Conservation (phyloP, 129 eudicot species). For the Solidago caesia region DNA sequence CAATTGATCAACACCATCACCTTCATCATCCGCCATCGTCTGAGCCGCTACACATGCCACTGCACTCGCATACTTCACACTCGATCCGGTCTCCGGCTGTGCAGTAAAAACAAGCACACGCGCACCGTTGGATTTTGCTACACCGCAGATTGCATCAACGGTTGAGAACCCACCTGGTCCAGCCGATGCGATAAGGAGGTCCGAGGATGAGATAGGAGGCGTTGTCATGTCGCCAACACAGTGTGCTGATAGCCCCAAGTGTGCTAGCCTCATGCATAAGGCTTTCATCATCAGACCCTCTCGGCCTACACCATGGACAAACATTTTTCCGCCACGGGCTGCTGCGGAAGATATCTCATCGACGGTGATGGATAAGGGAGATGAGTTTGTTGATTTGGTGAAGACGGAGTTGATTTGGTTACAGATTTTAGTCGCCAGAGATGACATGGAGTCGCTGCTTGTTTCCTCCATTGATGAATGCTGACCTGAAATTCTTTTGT, state of each 20-base stretch:
- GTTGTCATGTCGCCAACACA: constrained; percentile 92
- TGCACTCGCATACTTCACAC: constrained; percentile 46
- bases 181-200: constrained; percentile 90
- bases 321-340: constrained; percentile 49
- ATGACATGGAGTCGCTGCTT: constrained; percentile 32
- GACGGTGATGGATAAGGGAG: constrained; percentile 56
- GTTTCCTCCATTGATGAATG: constrained; percentile 28
- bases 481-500: not conserved
- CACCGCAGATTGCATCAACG: constrained; percentile 74
- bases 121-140: constrained; percentile 59
- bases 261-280: constrained; percentile 83
- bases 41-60: constrained; percentile 78
- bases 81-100: constrained; percentile 53
- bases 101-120: constrained; percentile 75
- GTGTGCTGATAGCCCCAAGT: constrained; percentile 74
- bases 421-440: constrained; percentile 64
- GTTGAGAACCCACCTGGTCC: constrained; percentile 96
- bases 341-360: constrained; percentile 51
- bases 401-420: constrained; percentile 62
- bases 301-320: constrained; percentile 90
- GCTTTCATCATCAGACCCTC: constrained; percentile 90
- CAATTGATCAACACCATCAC: not conserved
- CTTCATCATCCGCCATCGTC: constrained; percentile 80
- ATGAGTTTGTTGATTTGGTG: constrained; percentile 35
- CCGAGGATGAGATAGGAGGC: constrained; percentile 72